Evolutionary conservation across 2,329 filamentous ascomycete species (phyloP), one percentile per base, ranked within the genome.

Genomic region (Gaeumannomyces sp.): DNA sequence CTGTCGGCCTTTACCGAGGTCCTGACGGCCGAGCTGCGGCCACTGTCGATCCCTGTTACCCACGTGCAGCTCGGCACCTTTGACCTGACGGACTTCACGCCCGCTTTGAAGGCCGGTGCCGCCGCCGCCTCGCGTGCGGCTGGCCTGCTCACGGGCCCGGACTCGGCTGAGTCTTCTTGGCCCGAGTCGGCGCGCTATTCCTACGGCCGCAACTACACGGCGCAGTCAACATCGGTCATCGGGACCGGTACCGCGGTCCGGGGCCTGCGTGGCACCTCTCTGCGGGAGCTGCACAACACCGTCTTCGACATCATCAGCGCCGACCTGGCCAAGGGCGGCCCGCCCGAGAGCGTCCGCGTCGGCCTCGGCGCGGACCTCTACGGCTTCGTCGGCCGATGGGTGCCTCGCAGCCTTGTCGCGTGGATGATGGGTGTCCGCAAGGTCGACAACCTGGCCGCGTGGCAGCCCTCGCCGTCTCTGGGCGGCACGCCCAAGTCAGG

Each of bases 11-110:
- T 97, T 74, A 90, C 91, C 33, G 85, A 90, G 62, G 91, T 92
- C 0, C 82, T 98, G 14, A 84, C 90, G 19, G 87, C 88, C 64
- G 95, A 98, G 79, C 84, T 97, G 57, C 82, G 84, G 4, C 87
- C 91, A 4, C 82, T 95, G 50, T 85, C 83, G 63, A 89, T 97
- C 64, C 85, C 89, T 56, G 90, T 97, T 27, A 90, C 90, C 1
- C 92, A 97, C 73, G 83, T 99, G 74, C 92, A 94, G 76, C 87
- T 98, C 1, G 95, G 95, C 66, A 93, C 92, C 28, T 92, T 99
- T 74, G 94, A 98, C 76, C 88, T 94, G 71, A 86, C 87, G 8
- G 82, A 88, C 67, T 87, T 89, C 76, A 82, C 82, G 2, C 83
- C 83, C 33, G 74, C 79, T 19, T 77, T 58, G 71, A 77, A 66